phyloP scores from a whole-genome alignment of 208 protist genomes.

The Acanthamoeba healyi region DNA sequence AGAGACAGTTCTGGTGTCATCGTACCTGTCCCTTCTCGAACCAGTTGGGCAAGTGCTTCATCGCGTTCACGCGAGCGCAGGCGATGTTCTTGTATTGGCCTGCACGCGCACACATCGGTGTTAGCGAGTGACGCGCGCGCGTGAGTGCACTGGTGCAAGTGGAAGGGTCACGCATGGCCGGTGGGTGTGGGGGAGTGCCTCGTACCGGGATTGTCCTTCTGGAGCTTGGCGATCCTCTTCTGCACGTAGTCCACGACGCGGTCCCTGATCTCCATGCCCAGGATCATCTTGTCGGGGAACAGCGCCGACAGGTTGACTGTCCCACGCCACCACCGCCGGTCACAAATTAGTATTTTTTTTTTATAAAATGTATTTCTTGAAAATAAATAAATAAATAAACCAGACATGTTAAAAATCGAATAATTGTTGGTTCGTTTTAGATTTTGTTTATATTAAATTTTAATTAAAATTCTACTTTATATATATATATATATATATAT shows the following conservation, averaged over 20 bases:
- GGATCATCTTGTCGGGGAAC: slow-evolving; percentile 95
- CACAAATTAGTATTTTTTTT: too few species aligned
- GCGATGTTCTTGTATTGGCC: slow-evolving; percentile 96
- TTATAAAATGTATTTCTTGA: too few species aligned
- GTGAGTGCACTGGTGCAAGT: neutral
- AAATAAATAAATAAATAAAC: too few species aligned
- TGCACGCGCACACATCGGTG: neutral
- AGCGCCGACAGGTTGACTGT: slow-evolving; percentile 91
- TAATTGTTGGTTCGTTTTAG: too few species aligned
- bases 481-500: slow-evolving; percentile 41
- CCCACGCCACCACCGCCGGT: too few species aligned
- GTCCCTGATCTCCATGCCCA: slow-evolving; percentile 97
- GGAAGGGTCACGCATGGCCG: too few species aligned
- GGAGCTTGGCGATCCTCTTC: slow-evolving; percentile 81
- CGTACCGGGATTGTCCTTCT: slow-evolving; percentile 61
- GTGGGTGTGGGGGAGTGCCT: too few species aligned
- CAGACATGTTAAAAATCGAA: too few species aligned
- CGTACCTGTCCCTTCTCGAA: slow-evolving; percentile 95
- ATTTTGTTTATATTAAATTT: too few species aligned
- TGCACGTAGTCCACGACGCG: slow-evolving; percentile 96
- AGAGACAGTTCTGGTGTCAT: too few species aligned
- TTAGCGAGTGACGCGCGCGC: too few species aligned
- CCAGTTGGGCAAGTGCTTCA: slow-evolving; percentile 98
- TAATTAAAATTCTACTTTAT: neutral
- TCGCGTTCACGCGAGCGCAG: slow-evolving; percentile 97